Evolutionary conservation across 768 basidiomycete genomes (phyloP).

Genomic region (Leccinellum rugosiceps): DNA sequence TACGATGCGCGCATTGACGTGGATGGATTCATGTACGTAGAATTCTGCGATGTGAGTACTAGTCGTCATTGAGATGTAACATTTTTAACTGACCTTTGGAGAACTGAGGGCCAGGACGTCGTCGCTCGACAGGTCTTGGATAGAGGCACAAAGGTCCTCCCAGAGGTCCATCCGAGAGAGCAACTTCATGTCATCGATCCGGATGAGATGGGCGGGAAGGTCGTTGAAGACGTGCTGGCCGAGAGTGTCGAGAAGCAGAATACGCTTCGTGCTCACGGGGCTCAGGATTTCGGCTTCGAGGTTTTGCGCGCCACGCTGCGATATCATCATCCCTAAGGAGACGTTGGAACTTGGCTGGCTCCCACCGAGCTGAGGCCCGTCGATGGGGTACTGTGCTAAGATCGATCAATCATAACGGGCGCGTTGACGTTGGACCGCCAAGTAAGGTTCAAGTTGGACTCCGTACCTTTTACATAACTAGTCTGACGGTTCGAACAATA

Average conservation of each 20-base stretch:
- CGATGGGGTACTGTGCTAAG: background rate
- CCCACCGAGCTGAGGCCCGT: background rate
- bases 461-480: too few species aligned
- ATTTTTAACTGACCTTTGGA: constrained; percentile 3
- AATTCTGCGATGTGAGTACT: too few species aligned
- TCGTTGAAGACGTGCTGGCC: constrained; percentile 12
- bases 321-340: background rate
- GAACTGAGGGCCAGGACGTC: constrained; percentile 7
- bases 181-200: constrained; percentile 8
- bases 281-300: background rate
- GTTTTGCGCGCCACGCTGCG: background rate
- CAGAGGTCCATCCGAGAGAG: constrained; percentile 11
- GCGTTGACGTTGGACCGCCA: too few species aligned
- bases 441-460: too few species aligned
- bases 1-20: background rate
- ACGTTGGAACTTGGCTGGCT: background rate
- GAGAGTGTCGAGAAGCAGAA: constrained; percentile 7
- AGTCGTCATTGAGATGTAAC: background rate
- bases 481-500: too few species aligned
- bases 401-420: background rate
- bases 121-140: background rate
- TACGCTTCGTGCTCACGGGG: constrained; percentile 3
- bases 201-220: constrained; percentile 15
- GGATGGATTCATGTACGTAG: background rate
- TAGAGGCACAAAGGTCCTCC: constrained; percentile 1